Evolutionary conservation across 768 basidiomycete genomes (phyloP).

Genomic region (Pholiota microspora): DNA sequence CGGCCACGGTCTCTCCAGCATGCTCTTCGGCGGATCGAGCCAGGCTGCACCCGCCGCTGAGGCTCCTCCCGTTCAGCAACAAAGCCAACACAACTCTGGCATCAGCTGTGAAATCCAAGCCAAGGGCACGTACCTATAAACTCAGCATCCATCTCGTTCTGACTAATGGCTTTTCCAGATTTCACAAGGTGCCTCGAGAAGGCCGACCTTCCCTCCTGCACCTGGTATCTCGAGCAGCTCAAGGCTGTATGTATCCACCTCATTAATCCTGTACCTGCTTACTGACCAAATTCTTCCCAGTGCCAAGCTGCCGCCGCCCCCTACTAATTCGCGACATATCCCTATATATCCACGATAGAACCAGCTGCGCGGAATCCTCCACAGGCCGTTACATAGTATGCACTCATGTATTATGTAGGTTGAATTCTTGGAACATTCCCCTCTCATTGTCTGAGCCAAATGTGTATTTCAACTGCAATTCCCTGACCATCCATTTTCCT

Average conservation of each 20-base stretch:
- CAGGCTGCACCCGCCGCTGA: slow-evolving; percentile 45
- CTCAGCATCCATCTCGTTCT: no score
- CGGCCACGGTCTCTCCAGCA: slow-evolving; percentile 85
- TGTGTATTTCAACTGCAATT: background rate
- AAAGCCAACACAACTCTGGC: slow-evolving; percentile 43
- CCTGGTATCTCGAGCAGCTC: slow-evolving; percentile 85
- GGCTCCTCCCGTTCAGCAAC: slow-evolving; percentile 48
- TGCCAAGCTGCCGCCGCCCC: slow-evolving; percentile 73
- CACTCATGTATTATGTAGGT: background rate
- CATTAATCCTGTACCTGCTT: background rate
- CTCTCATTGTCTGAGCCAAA: background rate
- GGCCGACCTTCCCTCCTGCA: slow-evolving; percentile 74
- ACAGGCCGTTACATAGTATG: background rate
- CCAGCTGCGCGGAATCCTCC: background rate
- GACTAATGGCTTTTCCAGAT: slow-evolving; percentile 38
- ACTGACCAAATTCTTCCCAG: slow-evolving; percentile 30
- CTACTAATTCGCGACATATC: slow-evolving; percentile 18
- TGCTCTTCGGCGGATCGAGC: slow-evolving; percentile 80
- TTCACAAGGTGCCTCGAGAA: slow-evolving; percentile 86
- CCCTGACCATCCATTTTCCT: no score
- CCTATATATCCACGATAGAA: background rate
- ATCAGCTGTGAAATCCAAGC: slow-evolving; percentile 76
- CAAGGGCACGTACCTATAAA: slow-evolving; percentile 71
- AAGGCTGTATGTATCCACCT: slow-evolving; percentile 66
- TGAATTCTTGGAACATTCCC: background rate